These are phyloP conservation scores for Phragmites australis DNA, from an alignment of 176 grass and related monocot genomes.

Conservation along the genomic window DNA sequence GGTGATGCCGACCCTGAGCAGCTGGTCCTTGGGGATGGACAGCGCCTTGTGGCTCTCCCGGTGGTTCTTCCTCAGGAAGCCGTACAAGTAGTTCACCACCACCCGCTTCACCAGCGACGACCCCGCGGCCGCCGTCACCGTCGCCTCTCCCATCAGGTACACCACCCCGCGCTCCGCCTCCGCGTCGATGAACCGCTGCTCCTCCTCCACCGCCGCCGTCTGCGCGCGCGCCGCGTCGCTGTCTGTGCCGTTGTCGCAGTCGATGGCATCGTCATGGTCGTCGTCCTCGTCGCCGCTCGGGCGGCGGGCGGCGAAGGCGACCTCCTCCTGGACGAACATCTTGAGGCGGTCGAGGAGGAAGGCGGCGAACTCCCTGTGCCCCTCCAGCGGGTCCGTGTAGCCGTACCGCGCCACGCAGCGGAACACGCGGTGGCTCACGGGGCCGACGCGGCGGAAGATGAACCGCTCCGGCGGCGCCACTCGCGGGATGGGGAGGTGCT, in stretches of 20 bases:
- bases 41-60: conserved; percentile 50
- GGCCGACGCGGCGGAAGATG: conserved; percentile 53
- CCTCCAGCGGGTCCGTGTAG: conserved; percentile 56
- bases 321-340: conserved; percentile 49
- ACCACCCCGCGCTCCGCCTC: conserved; percentile 52
- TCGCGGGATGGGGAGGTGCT: conserved; percentile 49
- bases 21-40: conserved; percentile 52
- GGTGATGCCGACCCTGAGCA: conserved; percentile 68
- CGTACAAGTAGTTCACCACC: conserved; percentile 50
- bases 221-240: background rate
- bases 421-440: conserved; percentile 32
- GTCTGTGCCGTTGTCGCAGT: too few species aligned
- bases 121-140: conserved; percentile 39
- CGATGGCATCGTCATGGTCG: background rate
- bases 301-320: background rate
- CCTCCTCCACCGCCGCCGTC: background rate
- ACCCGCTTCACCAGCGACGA: conserved; percentile 52
- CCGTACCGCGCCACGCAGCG: conserved; percentile 58
- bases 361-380: conserved; percentile 36
- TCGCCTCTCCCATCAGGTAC: conserved; percentile 49
- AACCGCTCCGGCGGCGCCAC: conserved; percentile 48
- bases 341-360: conserved; percentile 47
- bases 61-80: conserved; percentile 55
- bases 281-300: background rate
- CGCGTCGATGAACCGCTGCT: conserved; percentile 36